These are phyloP conservation scores for Emericellopsis cladophorae DNA, from an alignment of 2,329 filamentous ascomycete species.

Conservation along the genomic window DNA sequence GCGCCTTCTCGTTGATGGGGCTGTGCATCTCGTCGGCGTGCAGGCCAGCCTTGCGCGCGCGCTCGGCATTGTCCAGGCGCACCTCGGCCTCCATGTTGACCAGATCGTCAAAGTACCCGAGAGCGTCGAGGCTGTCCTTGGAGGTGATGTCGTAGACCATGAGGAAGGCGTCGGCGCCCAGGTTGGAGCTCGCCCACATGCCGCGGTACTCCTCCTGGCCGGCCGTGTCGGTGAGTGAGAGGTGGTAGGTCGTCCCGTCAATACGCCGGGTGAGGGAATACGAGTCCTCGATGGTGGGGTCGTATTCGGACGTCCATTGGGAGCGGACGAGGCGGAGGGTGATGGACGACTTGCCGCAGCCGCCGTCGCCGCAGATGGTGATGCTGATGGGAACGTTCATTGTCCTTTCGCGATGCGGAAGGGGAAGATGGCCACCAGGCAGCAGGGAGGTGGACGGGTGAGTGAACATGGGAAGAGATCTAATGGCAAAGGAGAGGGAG, in stretches of 20 bases:
- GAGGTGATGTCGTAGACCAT: constrained; percentile 82
- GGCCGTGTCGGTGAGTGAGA: constrained; percentile 70
- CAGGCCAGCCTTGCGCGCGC: constrained; percentile 31
- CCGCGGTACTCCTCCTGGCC: constrained; percentile 85
- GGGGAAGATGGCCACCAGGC: too few relatives aligned
- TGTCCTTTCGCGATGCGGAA: too few relatives aligned
- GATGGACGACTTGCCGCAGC: constrained; percentile 76
- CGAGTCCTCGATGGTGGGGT: constrained; percentile 72
- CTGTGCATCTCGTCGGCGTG: constrained; percentile 14
- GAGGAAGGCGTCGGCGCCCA: constrained; percentile 70
- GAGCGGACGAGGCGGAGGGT: constrained; percentile 71
- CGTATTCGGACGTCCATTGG: constrained; percentile 75
- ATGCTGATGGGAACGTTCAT: constrained; percentile 47
- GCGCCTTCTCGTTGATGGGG: constrained; percentile 21
- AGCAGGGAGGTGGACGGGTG: too few relatives aligned
- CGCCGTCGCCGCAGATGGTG: constrained; percentile 78
- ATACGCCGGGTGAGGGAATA: constrained; percentile 73
- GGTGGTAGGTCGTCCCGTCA: constrained; percentile 69
- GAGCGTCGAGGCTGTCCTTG: constrained; percentile 51
- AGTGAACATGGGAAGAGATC: too few relatives aligned
- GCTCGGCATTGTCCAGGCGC: constrained; percentile 46
- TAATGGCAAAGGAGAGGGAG: too few relatives aligned
- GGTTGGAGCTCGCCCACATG: constrained; percentile 72
- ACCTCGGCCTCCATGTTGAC: constrained; percentile 74
- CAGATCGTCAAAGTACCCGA: constrained; percentile 70